Base-by-base conservation (phyloP, 176 grass and related monocot genomes). In the Themeda triandra region DNA sequence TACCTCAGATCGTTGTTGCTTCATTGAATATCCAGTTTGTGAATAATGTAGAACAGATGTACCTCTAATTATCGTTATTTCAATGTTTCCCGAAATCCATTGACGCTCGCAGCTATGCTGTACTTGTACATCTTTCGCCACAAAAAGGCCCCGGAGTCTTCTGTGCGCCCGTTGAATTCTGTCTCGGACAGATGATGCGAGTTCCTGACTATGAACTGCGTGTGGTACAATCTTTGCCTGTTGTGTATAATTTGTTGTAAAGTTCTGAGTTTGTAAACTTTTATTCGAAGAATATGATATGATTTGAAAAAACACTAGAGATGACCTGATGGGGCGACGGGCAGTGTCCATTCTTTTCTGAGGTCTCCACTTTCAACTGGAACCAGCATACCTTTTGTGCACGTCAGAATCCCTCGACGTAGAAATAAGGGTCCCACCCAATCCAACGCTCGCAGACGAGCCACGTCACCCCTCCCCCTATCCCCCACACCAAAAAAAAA, bases 401-500 rank as follows among this genome's bases (percentile, higher is more conserved):
- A 11, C 5, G 54, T 36, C 29, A 80, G 31, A 66, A 53, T 31
- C 56, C 13, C 42, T 75, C 2, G 33, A 5, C 3, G 69, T 6
- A 10, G 2, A 17, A 48, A 15, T 31, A 45, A 27, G 2, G 79
- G 62, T 78, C 58, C 2, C 48, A n/a, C 79, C 29, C 68, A 59
- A 90, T 83, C 88, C 67, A 33, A 90, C 67, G 66, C 2, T 18
- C 45, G 11, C 1, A 14, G 29, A 31, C 39, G 6, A 3, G 83
- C 8, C 73, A 90, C 79, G 73, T 73, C 35, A 14, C 12, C 14
- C 29, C 12, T 11, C 15, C 18, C 23, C 6, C 54, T 14, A 44
- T 15, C 10, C 13, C 42, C 21, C 78, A 36, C 41, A 2, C 41
- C 24, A 73, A 82, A 83, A 90, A n/a, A n/a, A n/a, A n/a, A n/a